These are phyloP conservation scores for Platanus orientalis DNA, from an alignment of 164 flowering plant species.

Conservation along the genomic window DNA sequence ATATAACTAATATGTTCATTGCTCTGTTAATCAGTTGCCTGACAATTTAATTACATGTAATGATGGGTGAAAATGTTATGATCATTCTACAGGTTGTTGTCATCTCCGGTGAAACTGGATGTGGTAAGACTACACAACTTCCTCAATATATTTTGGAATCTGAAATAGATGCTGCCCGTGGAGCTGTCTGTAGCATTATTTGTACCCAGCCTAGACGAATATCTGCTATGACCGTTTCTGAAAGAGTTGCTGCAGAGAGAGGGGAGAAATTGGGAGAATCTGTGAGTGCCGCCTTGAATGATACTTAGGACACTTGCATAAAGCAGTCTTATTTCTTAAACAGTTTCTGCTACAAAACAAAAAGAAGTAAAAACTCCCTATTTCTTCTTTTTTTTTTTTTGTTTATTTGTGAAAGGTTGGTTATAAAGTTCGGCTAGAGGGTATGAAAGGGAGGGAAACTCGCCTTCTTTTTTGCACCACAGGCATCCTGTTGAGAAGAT, in stretches of 20 bases:
- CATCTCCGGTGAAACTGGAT: constrained; percentile 98
- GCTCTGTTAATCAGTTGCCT: background rate
- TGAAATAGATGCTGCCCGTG: constrained; percentile 62
- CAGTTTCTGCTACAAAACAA: background rate
- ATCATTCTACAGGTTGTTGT: constrained; percentile 69
- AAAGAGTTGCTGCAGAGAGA: constrained; percentile 92
- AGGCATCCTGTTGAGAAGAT: constrained; percentile 82
- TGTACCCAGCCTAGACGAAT: constrained; percentile 98
- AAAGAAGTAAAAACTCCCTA: background rate
- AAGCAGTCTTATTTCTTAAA: background rate
- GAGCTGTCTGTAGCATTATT: constrained; percentile 76
- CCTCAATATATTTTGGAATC: constrained; percentile 96
- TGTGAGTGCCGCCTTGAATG: constrained; percentile 41
- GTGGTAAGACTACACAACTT: constrained; percentile 98
- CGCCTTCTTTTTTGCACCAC: constrained; percentile 97
- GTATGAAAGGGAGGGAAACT: constrained; percentile 88
- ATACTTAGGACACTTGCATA: background rate
- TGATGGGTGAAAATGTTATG: constrained; percentile 5
- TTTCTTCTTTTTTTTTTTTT: constrained; percentile 6
- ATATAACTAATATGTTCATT: background rate
- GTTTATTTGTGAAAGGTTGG: constrained; percentile 59
- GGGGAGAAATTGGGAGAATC: constrained; percentile 92
- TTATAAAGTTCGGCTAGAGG: constrained; percentile 94
- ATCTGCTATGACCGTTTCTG: constrained; percentile 96
- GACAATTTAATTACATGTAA: background rate